A percentile compares a stretch with the other conserved stretches of the same genome.
phyloP scores from a whole-genome alignment of 768 basidiomycete species.

The Termitomyces sp. region DNA sequence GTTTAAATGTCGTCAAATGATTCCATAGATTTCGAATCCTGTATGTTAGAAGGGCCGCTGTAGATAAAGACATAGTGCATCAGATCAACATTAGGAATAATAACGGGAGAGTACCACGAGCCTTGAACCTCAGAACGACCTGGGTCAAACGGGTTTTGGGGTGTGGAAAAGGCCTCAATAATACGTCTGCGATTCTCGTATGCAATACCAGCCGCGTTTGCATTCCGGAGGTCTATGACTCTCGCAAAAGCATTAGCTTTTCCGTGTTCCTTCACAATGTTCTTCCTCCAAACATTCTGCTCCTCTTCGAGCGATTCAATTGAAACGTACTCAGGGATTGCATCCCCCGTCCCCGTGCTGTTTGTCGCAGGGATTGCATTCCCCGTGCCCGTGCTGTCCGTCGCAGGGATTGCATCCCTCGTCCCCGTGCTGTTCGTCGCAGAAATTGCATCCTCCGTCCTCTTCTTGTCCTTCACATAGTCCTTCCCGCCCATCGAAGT shows the following conservation, averaged over 20 bases:
- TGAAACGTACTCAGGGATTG: neutral
- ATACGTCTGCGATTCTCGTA: conserved; percentile 84
- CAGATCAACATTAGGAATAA: neutral
- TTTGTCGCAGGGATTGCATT: neutral
- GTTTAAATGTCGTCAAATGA: conserved; percentile 65
- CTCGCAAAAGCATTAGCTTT: conserved; percentile 61
- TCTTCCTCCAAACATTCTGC: conserved; percentile 8
- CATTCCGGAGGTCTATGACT: conserved; percentile 82
- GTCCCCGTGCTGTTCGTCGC: too few species aligned
- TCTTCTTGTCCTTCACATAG: neutral
- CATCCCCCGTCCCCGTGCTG: neutral
- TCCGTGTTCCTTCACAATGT: conserved; percentile 31
- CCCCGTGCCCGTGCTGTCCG: too few species aligned
- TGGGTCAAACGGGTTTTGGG: conserved; percentile 65
- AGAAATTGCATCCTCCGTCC: neutral
- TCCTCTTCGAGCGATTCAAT: conserved; percentile 2
- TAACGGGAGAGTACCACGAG: conserved; percentile 23
- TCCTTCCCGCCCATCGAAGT: conserved; percentile 29
- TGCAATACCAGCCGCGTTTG: conserved; percentile 82
- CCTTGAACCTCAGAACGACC: conserved; percentile 92
- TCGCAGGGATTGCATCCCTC: neutral
- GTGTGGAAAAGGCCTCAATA: conserved; percentile 72
- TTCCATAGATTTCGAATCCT: conserved; percentile 80
- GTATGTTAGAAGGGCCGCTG: conserved; percentile 85
- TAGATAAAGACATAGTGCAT: neutral